Evolutionary conservation across 805 yeast species (phyloP), one percentile per base, ranked within the genome.

Genomic region (Priceomyces fermenticarens): DNA sequence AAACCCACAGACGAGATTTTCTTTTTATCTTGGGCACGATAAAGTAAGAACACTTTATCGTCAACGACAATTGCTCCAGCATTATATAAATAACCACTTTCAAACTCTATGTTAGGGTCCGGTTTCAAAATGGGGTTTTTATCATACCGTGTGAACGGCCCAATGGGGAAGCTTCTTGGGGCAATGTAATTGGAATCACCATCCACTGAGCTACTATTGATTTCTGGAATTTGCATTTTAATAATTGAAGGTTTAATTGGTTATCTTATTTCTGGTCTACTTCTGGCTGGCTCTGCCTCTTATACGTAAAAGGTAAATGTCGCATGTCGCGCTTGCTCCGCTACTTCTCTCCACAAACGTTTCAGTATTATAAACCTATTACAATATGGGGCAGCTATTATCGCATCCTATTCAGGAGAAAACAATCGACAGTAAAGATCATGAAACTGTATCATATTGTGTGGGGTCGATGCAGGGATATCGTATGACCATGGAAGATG

Each of bases 381-480:
- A 20, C 9, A 35, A 30, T 14, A 84, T 85, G 91, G 91, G 91
- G 3, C 88, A 83, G 54, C 61, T 84, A 42, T 65, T 84, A 41
- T 84, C 90, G 32, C 88, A 82, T 53, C 89, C 90, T 2, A 72
- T 82, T 36, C 83, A 84, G 46, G 88, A 83, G 46, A 83, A 84
- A 57, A 62, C 75, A 32, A 72, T 84, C 35, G 76, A 77, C 13
- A 68, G 72, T 44, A 67, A 66, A 39, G 66, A 55, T 36, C 70
- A 66, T 46, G 63, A 58, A 27, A 68, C 78, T 28, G 57, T 78
- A 36, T 73, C 81, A 27, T 82, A 81, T 52, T 72, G 81, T 35
- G 67, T 83, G 4, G 90, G 89, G 2, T 77, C 85, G 25, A 85
- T 84, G 88, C 89, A 84, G 56, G 90, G 91, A 3, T 84, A 83